A percentile compares a stretch with the other conserved stretches of the same genome.
Evolutionary conservation across 208 protist genomes (phyloP).

Genomic region (Trypanosoma lewisi): DNA sequence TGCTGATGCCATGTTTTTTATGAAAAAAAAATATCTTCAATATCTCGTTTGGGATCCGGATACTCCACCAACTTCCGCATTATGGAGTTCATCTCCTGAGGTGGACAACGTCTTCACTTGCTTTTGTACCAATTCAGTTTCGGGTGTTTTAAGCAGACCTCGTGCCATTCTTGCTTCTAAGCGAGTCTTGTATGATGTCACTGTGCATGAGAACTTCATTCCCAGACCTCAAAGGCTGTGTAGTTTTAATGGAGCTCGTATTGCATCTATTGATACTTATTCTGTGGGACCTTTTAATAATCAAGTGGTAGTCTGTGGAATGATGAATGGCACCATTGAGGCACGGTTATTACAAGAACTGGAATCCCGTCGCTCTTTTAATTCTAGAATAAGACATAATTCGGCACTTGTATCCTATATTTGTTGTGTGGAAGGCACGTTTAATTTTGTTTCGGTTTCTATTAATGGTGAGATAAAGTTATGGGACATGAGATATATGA

Average conservation of each 20-base stretch:
- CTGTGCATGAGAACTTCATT: not conserved
- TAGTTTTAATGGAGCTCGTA: slow-evolving; percentile 13
- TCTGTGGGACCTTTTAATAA: slow-evolving; percentile 9
- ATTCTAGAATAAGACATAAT: slow-evolving; percentile 32
- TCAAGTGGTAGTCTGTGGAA: slow-evolving; percentile 34
- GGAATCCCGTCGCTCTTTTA: slow-evolving; percentile 8
- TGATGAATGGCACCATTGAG: slow-evolving; percentile 60
- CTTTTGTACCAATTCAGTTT: slow-evolving; percentile 4
- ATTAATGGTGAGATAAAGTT: slow-evolving; percentile 50
- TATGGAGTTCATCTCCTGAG: slow-evolving; percentile 1
- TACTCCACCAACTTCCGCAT: not conserved
- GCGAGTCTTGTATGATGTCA: slow-evolving; percentile 8
- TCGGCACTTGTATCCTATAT: slow-evolving; percentile 36
- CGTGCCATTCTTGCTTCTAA: slow-evolving; percentile 13
- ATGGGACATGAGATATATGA: slow-evolving; percentile 64
- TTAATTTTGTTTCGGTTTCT: slow-evolving; percentile 58
- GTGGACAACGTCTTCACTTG: not conserved
- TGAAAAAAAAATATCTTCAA: slow-evolving; percentile 1
- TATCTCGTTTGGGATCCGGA: slow-evolving; percentile 17
- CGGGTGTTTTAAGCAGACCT: not conserved
- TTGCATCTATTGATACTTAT: slow-evolving; percentile 25
- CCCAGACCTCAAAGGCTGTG: slow-evolving; percentile 4
- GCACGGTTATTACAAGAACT: slow-evolving; percentile 12
- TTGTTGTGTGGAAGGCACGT: slow-evolving; percentile 26
- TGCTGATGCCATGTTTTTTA: slow-evolving; percentile 5